Base-by-base conservation (phyloP, 2,329 filamentous ascomycete genomes). In the Alternaria brassicae region DNA sequence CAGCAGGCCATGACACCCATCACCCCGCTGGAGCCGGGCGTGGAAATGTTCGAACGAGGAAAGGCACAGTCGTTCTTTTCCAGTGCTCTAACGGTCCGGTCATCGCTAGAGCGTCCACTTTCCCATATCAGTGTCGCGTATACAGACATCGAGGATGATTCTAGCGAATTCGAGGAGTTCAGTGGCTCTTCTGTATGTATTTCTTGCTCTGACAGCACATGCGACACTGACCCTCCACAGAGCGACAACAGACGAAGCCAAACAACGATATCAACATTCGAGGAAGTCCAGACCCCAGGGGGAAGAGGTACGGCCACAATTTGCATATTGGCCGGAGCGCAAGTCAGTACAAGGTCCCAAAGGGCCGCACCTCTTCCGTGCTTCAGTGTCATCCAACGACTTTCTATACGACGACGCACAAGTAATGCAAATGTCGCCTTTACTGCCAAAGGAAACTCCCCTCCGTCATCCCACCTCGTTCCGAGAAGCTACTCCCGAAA, bases 301-400 rank as follows among this genome's bases (percentile, higher is more conserved):
- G 55, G 74, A 77, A 39, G 73, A 76, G 62, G 90, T 86, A 64
- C 84, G 86, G 61, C 84, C 83, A 62, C 82, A 83, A 27, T 91
- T 88, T 70, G 83, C 87, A 65, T 84, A 88, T 42, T 80, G 85
- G 60, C 84, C 85, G 59, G 77, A 84, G 21, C 88, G 77, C 59
- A 90, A 90, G 76, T 84, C 88, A 30, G 88, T 94, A 6, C 85
- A 92, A 74, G 93, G 93, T 0, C 93, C 93, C 2, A 86, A 85
- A 66, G 93, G 93, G 1, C 93, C 93, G 9, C 93, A 97, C 79
- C 84, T 97, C 15, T 97, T 97, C 78, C 88, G 91, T 66, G 85
- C 85, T 60, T 92, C 90, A 19, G 83, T 86, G 58, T 84, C 86
- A 30, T 85, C 88, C 52, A 72, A 81, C 70, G 82, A 85, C 58